These are phyloP conservation scores for Orobanche coerulescens DNA, from an alignment of 257 asterid species.

Conservation along the genomic window DNA sequence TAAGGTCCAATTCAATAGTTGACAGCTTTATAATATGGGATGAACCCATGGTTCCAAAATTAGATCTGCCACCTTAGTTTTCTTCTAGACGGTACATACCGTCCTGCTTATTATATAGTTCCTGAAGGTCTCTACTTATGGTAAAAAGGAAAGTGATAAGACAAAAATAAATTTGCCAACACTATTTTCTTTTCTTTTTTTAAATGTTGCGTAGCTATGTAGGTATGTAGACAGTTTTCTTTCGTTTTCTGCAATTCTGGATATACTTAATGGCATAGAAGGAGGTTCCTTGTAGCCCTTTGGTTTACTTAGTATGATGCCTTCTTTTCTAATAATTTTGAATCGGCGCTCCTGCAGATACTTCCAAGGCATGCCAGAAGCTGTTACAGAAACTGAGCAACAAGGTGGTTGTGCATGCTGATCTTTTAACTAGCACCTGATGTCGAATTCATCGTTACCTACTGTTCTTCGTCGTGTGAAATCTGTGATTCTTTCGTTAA, in stretches of 20 bases:
- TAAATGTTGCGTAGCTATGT: background rate
- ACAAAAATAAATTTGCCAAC: background rate
- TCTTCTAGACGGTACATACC: too few relatives aligned
- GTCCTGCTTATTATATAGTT: too few relatives aligned
- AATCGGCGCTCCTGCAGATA: constrained; percentile 48
- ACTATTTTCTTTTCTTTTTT: background rate
- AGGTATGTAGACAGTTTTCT: background rate
- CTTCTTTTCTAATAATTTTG: constrained; percentile 10
- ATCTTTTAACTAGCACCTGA: constrained; percentile 12
- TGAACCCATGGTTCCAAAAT: too few relatives aligned
- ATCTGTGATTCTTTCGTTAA: constrained; percentile 23
- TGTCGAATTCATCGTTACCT: constrained; percentile 15
- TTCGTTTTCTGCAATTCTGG: too few relatives aligned
- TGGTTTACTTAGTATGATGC: background rate
- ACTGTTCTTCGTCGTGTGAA: background rate
- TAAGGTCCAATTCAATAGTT: too few relatives aligned
- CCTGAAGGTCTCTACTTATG: too few relatives aligned
- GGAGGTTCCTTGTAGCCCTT: background rate
- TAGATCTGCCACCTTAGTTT: too few relatives aligned
- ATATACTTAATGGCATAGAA: too few relatives aligned
- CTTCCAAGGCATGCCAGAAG: constrained; percentile 81
- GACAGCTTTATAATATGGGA: too few relatives aligned
- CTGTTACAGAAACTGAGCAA: constrained; percentile 70
- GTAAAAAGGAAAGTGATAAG: too few relatives aligned
- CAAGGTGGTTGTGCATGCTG: constrained; percentile 91